Base-by-base conservation (phyloP, 768 basidiomycete genomes). In the Tremella mesenterica region DNA sequence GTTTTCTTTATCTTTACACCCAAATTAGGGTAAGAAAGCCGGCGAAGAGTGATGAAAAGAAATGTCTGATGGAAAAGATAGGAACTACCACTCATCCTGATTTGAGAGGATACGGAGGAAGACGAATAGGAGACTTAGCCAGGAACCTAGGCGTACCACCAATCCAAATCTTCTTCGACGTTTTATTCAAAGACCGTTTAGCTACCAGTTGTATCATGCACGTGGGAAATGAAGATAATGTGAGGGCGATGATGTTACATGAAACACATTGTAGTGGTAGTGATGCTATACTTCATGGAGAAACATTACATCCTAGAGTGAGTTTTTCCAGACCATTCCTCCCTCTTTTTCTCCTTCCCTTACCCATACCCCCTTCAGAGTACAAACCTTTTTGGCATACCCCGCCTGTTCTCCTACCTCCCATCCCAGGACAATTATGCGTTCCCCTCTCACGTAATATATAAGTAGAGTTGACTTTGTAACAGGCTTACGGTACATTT, bases 141-240 rank as follows among this genome's bases (percentile, higher is more conserved):
- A 26, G 18, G 18, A 9, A 29, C 12, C 16, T 33, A 3, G 31
- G 33, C 10, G 23, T 26, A 4, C 50, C 31, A 16, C 53, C 69
- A 1, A 60, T 64, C 39, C 48, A 65, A 25, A 48, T 72, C 14
- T 67, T 65, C 50, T 63, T 70, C 36, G 59, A 69, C 14, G 61
- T 72, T 39, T 48, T 72, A 18, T 14, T 48, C 9, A 63, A 63
- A 45, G 71, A 72, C 50, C 36, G 52, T n/a, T 50, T 72, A 12
- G 56, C 61, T 7, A 72, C 71, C 1, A 61, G 58, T 28, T 65
- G 60, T 38, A 41, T 72, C 31, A 67, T 71, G 63, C 71, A 72
- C 52, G 58, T 64, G 8, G 71, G 69, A 1, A 57, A 71, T 44
- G 71, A 72, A 52, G 67, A 69, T 50, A 72, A 72, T 49, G 71